Evolutionary conservation across 768 basidiomycete species (phyloP).

Genomic region (Leccinum aurantiacum): DNA sequence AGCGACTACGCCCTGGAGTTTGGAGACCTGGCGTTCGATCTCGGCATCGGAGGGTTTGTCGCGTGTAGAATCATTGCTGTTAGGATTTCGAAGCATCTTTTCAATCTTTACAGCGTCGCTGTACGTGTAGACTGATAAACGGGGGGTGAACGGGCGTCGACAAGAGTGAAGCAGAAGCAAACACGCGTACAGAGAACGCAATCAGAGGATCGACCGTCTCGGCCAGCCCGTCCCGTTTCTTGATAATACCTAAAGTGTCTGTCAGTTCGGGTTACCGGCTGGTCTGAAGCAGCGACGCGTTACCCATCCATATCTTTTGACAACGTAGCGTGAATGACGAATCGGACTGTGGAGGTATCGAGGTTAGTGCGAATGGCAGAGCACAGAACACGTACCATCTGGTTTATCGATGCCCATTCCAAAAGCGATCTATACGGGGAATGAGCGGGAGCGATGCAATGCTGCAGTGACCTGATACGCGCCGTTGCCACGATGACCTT

Average conservation of each 20-base stretch:
- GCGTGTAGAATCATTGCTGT: constrained; percentile 37
- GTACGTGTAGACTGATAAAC: constrained; percentile 58
- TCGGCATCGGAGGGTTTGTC: constrained; percentile 43
- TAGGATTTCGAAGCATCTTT: constrained; percentile 50
- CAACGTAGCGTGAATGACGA: constrained; percentile 84
- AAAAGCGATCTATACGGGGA: constrained; percentile 72
- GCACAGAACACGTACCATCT: constrained; percentile 48
- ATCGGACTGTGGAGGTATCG: constrained; percentile 61
- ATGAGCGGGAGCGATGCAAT: constrained; percentile 1
- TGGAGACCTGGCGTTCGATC: constrained; percentile 71
- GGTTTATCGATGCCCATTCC: constrained; percentile 97
- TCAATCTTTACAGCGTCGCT: constrained; percentile 55
- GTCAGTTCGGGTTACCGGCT: constrained; percentile 2
- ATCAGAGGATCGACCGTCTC: constrained; percentile 80
- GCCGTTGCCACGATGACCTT: constrained; percentile 94
- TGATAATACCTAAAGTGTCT: constrained; percentile 69
- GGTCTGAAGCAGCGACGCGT: constrained; percentile 17
- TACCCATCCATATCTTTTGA: constrained; percentile 86
- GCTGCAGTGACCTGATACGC: constrained; percentile 22
- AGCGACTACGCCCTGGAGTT: constrained; percentile 65
- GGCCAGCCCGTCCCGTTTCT: constrained; percentile 95
- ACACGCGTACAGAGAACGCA: constrained; percentile 79
- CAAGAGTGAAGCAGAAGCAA: not conserved
- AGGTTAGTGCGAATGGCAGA: not conserved
- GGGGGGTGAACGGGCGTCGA: not conserved